phyloP scores from a whole-genome alignment of 805 yeast species.

The Candida verbasci region DNA sequence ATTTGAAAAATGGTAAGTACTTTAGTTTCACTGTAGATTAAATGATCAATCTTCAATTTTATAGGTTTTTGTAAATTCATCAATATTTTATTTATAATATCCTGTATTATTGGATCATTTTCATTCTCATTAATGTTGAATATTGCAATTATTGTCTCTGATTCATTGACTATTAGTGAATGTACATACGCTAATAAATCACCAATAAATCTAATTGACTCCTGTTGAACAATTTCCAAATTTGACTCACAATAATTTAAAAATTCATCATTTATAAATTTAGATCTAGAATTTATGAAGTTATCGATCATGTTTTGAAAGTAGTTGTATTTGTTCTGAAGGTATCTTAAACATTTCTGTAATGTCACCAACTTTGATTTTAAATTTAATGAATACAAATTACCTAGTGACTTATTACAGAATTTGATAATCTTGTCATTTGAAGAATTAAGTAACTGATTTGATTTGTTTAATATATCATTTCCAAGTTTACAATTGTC shows the following conservation, averaged over 20 bases:
- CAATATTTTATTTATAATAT: conserved; percentile 47
- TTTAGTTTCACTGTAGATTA: conserved; percentile 60
- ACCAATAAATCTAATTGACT: conserved; percentile 78
- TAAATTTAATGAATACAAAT: conserved; percentile 25
- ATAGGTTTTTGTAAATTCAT: conserved; percentile 55
- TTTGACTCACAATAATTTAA: conserved; percentile 14
- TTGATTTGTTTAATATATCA: conserved; percentile 58
- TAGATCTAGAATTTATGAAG: conserved; percentile 68
- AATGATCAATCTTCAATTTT: conserved; percentile 62
- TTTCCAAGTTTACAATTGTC: conserved; percentile 64
- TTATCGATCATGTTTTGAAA: conserved; percentile 58
- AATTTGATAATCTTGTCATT: conserved; percentile 25
- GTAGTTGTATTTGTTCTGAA: conserved; percentile 38
- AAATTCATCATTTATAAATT: conserved; percentile 63
- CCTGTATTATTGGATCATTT: conserved; percentile 21
- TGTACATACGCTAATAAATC: conserved; percentile 88
- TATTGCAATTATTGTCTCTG: conserved; percentile 65
- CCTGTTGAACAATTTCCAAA: conserved; percentile 68
- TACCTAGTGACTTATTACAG: conserved; percentile 29
- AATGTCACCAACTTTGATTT: conserved; percentile 21
- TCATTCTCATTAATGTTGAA: conserved; percentile 33
- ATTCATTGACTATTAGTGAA: conserved; percentile 79
- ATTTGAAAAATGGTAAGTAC: conserved; percentile 54
- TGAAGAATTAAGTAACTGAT: conserved; percentile 42
- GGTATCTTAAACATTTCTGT: conserved; percentile 27